Conservation (phyloP, 1,139 yeast genomes). For the Pichia sp. region DNA sequence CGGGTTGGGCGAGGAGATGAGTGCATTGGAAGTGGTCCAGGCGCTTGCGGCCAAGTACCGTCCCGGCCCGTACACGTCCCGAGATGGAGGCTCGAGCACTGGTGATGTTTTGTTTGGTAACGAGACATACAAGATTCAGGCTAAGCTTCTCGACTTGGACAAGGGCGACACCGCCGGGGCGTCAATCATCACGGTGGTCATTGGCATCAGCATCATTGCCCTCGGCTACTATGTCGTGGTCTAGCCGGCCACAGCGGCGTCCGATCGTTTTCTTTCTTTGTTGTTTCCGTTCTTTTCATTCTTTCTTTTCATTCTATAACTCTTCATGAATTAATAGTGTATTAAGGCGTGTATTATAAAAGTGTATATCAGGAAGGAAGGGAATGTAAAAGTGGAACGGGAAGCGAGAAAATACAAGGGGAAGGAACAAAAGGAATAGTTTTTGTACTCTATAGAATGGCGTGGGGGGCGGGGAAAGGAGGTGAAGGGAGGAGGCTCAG, state of each 20-base stretch:
- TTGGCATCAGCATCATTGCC: slow-evolving; percentile 61
- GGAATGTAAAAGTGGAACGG: background rate
- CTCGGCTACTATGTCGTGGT: slow-evolving; percentile 36
- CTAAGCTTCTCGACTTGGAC: slow-evolving; percentile 43
- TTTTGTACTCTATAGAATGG: background rate
- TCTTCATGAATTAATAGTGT: background rate
- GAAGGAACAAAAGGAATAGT: too few relatives aligned
- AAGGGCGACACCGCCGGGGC: slow-evolving; percentile 83
- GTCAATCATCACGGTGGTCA: slow-evolving; percentile 72
- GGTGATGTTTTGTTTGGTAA: slow-evolving; percentile 63
- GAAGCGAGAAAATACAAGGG: background rate
- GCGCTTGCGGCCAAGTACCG: slow-evolving; percentile 51
- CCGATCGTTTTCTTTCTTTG: background rate
- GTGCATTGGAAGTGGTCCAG: slow-evolving; percentile 75
- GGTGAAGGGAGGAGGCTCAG: too few relatives aligned
- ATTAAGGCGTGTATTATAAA: background rate
- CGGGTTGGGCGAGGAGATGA: slow-evolving; percentile 95
- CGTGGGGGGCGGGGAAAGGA: too few relatives aligned
- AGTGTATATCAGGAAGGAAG: background rate
- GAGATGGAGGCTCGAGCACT: slow-evolving; percentile 55
- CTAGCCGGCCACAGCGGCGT: background rate
- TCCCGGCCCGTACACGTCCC: slow-evolving; percentile 55
- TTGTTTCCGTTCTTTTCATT: background rate
- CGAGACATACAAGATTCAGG: slow-evolving; percentile 26
- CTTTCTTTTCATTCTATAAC: background rate